Evolutionary conservation across 805 yeast species (phyloP).

Genomic region (Barnettozyma populi): DNA sequence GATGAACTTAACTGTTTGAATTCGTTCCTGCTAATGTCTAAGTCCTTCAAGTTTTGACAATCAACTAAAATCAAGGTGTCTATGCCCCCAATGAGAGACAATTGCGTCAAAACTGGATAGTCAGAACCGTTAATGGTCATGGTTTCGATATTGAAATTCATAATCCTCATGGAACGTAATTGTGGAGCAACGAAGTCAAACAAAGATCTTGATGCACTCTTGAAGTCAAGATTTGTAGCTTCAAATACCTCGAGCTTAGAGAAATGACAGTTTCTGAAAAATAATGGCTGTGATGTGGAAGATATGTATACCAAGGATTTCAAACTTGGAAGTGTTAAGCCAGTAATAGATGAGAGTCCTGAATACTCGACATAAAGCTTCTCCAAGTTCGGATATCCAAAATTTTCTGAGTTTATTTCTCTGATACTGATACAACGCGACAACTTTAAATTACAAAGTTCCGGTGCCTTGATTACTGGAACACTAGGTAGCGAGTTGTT

Average conservation of each 20-base stretch:
- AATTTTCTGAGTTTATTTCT: slow-evolving; percentile 1
- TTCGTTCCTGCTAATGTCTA: slow-evolving; percentile 11
- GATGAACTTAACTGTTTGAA: neutral
- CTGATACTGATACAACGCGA: slow-evolving; percentile 12
- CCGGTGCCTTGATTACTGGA: slow-evolving; percentile 12
- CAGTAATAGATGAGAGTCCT: slow-evolving; percentile 6
- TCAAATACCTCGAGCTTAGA: slow-evolving; percentile 10
- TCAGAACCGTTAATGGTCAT: neutral
- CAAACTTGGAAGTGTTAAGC: slow-evolving; percentile 4
- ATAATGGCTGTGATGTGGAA: slow-evolving; percentile 13
- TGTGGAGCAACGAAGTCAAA: slow-evolving; percentile 11
- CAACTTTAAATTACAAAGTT: slow-evolving; percentile 4
- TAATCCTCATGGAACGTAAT: slow-evolving; percentile 4
- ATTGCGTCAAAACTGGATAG: slow-evolving; percentile 5
- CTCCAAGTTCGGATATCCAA: slow-evolving; percentile 9
- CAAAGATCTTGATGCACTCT: slow-evolving; percentile 5
- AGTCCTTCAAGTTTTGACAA: slow-evolving; percentile 4
- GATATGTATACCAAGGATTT: slow-evolving; percentile 7
- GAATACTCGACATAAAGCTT: slow-evolving; percentile 12
- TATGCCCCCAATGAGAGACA: slow-evolving; percentile 13
- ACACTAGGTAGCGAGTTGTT: slow-evolving; percentile 8
- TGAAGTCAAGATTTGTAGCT: slow-evolving; percentile 14
- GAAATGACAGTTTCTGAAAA: slow-evolving; percentile 11
- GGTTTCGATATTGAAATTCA: slow-evolving; percentile 9
- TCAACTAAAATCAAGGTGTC: slow-evolving; percentile 2